Evolutionary conservation across 2,329 filamentous ascomycete genomes (phyloP).

Genomic region (Ophiostoma ulmi): DNA sequence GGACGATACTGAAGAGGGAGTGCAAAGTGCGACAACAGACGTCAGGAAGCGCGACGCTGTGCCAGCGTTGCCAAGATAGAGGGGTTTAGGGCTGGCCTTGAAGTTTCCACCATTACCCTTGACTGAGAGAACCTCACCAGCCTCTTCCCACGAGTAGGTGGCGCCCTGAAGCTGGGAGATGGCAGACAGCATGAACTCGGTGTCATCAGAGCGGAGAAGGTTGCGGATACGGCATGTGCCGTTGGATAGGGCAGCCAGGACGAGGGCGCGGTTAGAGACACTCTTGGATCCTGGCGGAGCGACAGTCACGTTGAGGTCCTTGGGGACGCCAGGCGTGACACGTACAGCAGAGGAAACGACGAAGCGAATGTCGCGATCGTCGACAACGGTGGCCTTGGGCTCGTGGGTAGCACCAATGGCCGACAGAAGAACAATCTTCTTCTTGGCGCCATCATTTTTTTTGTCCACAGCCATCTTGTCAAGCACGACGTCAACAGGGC

Average conservation of each 20-base stretch:
- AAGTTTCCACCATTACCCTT: slow-evolving; percentile 85
- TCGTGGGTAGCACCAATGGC: slow-evolving; percentile 86
- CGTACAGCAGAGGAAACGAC: slow-evolving; percentile 74
- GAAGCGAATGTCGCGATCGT: slow-evolving; percentile 75
- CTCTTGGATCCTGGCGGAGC: slow-evolving; percentile 94
- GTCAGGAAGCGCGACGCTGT: slow-evolving; percentile 94
- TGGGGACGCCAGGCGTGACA: slow-evolving; percentile 66
- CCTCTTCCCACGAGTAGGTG: slow-evolving; percentile 88
- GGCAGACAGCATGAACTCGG: slow-evolving; percentile 95
- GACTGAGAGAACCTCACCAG: slow-evolving; percentile 84
- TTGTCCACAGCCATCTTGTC: slow-evolving; percentile 97
- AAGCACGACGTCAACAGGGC: slow-evolving; percentile 77
- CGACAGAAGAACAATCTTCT: slow-evolving; percentile 90
- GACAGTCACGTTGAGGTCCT: slow-evolving; percentile 60
- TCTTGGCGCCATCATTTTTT: slow-evolving; percentile 92
- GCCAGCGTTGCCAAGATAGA: slow-evolving; percentile 94
- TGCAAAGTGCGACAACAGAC: slow-evolving; percentile 79
- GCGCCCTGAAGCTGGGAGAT: slow-evolving; percentile 78
- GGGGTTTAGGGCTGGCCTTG: slow-evolving; percentile 64
- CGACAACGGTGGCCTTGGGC: slow-evolving; percentile 80
- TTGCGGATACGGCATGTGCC: slow-evolving; percentile 88
- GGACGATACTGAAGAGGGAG: slow-evolving; percentile 57
- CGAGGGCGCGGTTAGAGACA: slow-evolving; percentile 89
- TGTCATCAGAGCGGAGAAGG: slow-evolving; percentile 91
- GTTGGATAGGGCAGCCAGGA: slow-evolving; percentile 84